Evolutionary conservation across 2,329 filamentous ascomycete species (phyloP).

Genomic region (Neoascochyta sp.): DNA sequence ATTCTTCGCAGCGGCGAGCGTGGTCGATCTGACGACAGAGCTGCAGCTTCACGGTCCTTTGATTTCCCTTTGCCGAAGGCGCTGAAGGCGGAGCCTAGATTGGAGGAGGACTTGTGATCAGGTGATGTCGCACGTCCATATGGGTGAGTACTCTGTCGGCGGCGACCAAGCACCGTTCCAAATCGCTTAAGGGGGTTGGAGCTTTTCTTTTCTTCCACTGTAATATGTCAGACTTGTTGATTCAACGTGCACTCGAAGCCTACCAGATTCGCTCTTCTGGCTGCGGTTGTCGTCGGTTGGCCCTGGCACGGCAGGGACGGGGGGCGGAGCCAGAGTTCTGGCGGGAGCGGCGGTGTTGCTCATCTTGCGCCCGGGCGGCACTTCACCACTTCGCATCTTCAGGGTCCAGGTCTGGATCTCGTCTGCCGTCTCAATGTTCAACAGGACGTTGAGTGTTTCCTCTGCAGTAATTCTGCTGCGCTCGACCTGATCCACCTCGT

Average conservation of each 20-base stretch:
- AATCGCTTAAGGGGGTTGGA: conserved; percentile 40
- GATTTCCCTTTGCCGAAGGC: conserved; percentile 63
- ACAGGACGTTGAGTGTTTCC: conserved; percentile 72
- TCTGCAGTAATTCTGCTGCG: conserved; percentile 70
- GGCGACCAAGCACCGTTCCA: conserved; percentile 40
- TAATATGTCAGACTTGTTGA: conserved; percentile 7
- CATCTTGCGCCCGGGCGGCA: conserved; percentile 30
- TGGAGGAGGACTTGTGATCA: conserved; percentile 53
- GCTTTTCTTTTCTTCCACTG: conserved; percentile 37
- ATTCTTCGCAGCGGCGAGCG: conserved; percentile 31
- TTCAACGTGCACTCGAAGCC: background rate
- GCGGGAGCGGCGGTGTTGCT: conserved; percentile 31
- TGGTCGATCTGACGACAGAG: conserved; percentile 29
- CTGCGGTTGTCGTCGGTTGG: conserved; percentile 53
- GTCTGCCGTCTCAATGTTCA: conserved; percentile 81
- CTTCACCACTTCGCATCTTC: conserved; percentile 40
- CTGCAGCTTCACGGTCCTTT: conserved; percentile 55
- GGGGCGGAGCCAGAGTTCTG: conserved; percentile 35
- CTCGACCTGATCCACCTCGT: conserved; percentile 84
- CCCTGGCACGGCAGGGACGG: conserved; percentile 27
- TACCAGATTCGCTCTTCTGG: conserved; percentile 46
- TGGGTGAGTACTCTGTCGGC: conserved; percentile 39
- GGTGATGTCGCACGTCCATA: conserved; percentile 42
- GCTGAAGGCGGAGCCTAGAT: conserved; percentile 55
- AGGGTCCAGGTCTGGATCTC: conserved; percentile 75